Evolutionary conservation across 2,329 filamentous ascomycete genomes (phyloP), one percentile per base, ranked within the genome.

Genomic region (Stachybotrys echinatus): DNA sequence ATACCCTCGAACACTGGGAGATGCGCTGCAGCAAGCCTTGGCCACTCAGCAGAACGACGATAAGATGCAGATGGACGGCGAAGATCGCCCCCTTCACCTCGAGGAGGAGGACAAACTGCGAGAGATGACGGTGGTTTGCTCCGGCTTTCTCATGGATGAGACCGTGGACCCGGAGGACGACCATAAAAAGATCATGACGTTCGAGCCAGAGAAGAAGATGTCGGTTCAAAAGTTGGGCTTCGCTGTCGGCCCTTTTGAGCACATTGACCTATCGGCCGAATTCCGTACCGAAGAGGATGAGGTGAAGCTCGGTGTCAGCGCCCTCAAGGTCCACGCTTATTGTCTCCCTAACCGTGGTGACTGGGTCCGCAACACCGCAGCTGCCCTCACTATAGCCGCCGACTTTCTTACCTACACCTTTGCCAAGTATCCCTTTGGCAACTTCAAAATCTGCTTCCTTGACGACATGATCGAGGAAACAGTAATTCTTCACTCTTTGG

Each of bases 401-500:
- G 94, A 99, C 65, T 89, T 88, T 65, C 91, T 97, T 62, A 89
- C 89, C 4, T 82, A 92, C 55, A 88, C 85, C 4, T 97, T 92
- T 65, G 90, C 91, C 22, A 86, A 88, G 20, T 99, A 95, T 64
- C 92, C 94, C 0, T 97, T 94, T 65, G 82, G 88, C 23, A 91
- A 88, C 62, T 97, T 95, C 75, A 95, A 95, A 62, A 72, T 97
- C 49, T 92, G 89, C 58, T 99, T 99, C 59, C 85, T 99, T 18
- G 94, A 99, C 59, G 94, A 99, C 65, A 80, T 94, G 65, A 72
- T 86, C 1, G 76, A 81, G 23, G 88, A 96, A 51, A 87, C 87
- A 1, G 76, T 87, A 19, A 81, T 91, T 18, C 82, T 90, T 8
- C 91, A 91, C 31, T 92, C 88, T 1, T 77, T 99, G 58, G 88